Base-by-base conservation (phyloP, 1,284 basidiomycete genomes). In the Heliocybe sulcata region DNA sequence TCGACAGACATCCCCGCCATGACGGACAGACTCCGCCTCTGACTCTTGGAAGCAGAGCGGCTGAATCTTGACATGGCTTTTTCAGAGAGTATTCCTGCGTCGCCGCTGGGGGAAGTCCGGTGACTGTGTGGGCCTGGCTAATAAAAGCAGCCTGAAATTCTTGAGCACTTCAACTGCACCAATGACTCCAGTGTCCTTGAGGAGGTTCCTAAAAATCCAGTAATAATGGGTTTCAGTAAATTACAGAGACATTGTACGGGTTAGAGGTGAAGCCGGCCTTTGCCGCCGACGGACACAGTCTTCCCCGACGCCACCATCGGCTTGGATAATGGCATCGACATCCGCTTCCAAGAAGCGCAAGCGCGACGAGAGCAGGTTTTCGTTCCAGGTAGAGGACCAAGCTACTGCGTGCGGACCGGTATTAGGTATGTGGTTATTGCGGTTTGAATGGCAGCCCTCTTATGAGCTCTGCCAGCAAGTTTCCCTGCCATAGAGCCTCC, bases 281-380 rank as follows among this genome's bases (percentile, higher is more conserved):
- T n/a, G 38, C 8, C 38, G 38, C 38, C n/a, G 16, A 6, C 16
- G 38, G 3, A n/a, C 19, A 42, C 38, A 9, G 38, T 20, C 38
- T 42, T 42, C n/a, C n/a, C 38, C n/a, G 38, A 16, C 4, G 4
- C n/a, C 16, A 8, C 38, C 12, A 20, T 9, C 23, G 25, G 10
- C 22, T 25, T 4, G 10, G 9, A 26, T 22, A 22, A 72, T 72
- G 69, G 51, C 63, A 51, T 56, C 68, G 8, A 45, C 60, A 57
- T 64, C 71, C 55, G 58, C 66, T 55, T 70, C 73, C 57, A 83
- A 80, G 72, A 87, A 89, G 69, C 77, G 85, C 62, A 88, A 87
- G 69, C 77, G 81, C 59, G 73, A 72, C 31, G 69, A 66, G n/a
- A 69, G 72, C 45, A 71, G 72, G 57, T 61, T 80, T 54, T 73